phyloP scores from a whole-genome alignment of 2,329 filamentous ascomycete species.

The Capronia americana region DNA sequence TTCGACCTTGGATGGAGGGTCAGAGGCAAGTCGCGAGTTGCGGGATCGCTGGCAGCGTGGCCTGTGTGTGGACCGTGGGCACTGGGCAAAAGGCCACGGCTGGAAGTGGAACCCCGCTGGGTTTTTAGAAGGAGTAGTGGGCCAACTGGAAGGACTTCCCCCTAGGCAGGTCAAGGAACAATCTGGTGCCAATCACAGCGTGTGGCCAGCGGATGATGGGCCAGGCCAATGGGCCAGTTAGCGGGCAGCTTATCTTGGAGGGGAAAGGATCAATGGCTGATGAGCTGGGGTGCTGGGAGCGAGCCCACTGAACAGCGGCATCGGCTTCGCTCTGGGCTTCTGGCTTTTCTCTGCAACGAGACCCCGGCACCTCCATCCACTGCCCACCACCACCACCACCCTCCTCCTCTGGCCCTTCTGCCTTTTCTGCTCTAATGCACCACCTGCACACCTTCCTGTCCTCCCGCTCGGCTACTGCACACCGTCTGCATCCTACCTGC shows the following conservation, averaged over 20 bases:
- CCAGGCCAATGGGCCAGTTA: conserved; percentile 9
- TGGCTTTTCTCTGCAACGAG: not conserved
- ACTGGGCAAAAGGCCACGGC: conserved; percentile 10
- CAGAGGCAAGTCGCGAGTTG: conserved; percentile 31
- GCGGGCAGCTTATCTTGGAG: conserved; percentile 12
- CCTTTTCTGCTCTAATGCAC: conserved; percentile 37
- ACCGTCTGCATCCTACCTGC: conserved; percentile 37
- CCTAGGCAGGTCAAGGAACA: conserved; percentile 22
- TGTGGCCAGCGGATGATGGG: conserved; percentile 13
- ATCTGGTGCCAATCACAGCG: conserved; percentile 28
- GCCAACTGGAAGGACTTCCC: conserved; percentile 8
- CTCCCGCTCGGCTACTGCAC: conserved; percentile 38
- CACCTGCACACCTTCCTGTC: conserved; percentile 35
- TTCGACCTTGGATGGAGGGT: conserved; percentile 33
- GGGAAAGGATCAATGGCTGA: conserved; percentile 6
- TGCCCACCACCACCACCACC: conserved; percentile 1
- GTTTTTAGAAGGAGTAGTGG: conserved; percentile 10
- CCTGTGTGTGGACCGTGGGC: conserved; percentile 17
- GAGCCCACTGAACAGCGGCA: conserved; percentile 14
- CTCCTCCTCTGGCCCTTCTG: conserved; percentile 15
- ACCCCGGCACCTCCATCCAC: conserved; percentile 11
- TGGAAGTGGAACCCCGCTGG: conserved; percentile 14
- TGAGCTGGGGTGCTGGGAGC: conserved; percentile 16
- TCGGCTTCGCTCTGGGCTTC: conserved; percentile 15
- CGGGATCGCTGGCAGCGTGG: conserved; percentile 32